Base-by-base conservation (phyloP, 179 eudicot genomes). In the Dionaea muscipula region DNA sequence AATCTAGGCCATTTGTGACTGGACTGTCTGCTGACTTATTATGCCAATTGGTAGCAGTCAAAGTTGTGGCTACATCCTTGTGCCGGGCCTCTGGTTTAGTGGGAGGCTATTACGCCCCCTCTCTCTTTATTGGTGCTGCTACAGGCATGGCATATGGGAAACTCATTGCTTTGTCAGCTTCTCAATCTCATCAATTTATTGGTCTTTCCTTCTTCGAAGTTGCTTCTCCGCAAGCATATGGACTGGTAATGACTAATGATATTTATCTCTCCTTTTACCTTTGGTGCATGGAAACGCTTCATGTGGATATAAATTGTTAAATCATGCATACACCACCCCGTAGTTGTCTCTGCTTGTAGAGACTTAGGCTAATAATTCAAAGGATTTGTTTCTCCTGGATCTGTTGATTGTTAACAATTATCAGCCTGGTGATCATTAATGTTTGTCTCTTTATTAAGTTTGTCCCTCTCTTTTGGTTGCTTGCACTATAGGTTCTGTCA, bases 91-190 rank as follows among this genome's bases (percentile, higher is more conserved):
- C 91, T 59, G 98, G 98, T 36, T 72, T 91, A 74, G 96, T 91
- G 44, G 98, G 98, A 55, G 98, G 98, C 63, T 91, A 82, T 66
- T 91, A 91, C 67, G 96, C 98, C 13, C 96, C 98, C 28, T 87
- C 96, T 47, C 83, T 91, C 40, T 87, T 91, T 65, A 84, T 91
- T 61, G 98, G 98, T 56, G 98, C 98, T 52, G 98, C 93, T 62
- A 87, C 94, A 22, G 98, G 98, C 66, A 87, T 87, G 95, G 89
- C 89, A 7, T 91, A 87, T 72, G 98, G 98, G 47, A 87, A 84
- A 72, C 54, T 80, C 56, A 73, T 77, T 61, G 69, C 79, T 60
- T 57, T 71, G 56, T 56, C 73, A 51, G 72, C 87, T 69, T 66
- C 83, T 48, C 78, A 74, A 24, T 68, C 74, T n/a, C 64, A 73